A percentile compares a stretch with the other conserved stretches of the same genome.
Evolutionary conservation across 2,329 filamentous ascomycete species (phyloP).

Genomic region (Acephala macrosclerotiorum): DNA sequence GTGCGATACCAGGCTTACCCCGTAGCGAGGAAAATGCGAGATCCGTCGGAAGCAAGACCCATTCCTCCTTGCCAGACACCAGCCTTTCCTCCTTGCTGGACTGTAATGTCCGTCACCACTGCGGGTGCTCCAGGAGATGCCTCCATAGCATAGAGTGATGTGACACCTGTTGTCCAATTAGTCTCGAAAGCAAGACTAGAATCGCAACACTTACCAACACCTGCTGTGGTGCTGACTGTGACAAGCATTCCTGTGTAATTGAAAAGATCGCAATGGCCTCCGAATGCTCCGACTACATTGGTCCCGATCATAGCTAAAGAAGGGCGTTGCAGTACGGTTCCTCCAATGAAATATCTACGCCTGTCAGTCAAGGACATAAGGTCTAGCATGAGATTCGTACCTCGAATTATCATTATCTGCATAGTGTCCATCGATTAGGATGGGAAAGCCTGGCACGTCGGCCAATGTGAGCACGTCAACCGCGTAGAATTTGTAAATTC

Average conservation of each 20-base stretch:
- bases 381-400: constrained; percentile 10
- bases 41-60: constrained; percentile 45
- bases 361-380: constrained; percentile 15
- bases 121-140: constrained; percentile 48
- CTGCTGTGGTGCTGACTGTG: constrained; percentile 43
- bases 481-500: constrained; percentile 42
- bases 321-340: constrained; percentile 53
- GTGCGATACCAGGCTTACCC: constrained; percentile 29
- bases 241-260: constrained; percentile 50
- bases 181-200: background rate
- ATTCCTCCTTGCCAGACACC: constrained; percentile 49
- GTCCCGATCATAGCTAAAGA: constrained; percentile 50
- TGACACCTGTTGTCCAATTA: constrained; percentile 35
- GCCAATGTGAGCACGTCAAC: constrained; percentile 47
- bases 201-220: constrained; percentile 31
- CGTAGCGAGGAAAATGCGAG: constrained; percentile 43
- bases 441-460: constrained; percentile 50
- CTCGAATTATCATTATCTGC: constrained; percentile 54
- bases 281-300: constrained; percentile 54
- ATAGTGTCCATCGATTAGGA: constrained; percentile 52
- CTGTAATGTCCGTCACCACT: constrained; percentile 42
- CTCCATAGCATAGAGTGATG: constrained; percentile 50
- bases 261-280: constrained; percentile 56
- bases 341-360: constrained; percentile 51
- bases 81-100: constrained; percentile 48